These are phyloP conservation scores for Danielia reshetovae DNA, from an alignment of 805 yeast genomes.

Conservation along the genomic window DNA sequence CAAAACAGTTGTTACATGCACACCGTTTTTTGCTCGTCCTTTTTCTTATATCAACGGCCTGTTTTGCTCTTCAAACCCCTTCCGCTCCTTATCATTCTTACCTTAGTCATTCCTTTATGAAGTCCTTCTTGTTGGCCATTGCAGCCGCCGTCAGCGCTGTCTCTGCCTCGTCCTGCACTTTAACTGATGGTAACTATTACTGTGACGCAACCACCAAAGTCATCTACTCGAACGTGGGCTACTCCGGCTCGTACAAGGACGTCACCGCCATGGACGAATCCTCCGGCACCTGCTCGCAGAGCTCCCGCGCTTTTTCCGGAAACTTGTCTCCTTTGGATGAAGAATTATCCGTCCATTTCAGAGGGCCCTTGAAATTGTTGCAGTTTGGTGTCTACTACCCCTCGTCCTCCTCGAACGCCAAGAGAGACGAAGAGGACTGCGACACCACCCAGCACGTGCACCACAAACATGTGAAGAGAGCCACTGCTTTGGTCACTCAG, in stretches of 20 bases:
- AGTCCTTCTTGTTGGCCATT: constrained; percentile 14
- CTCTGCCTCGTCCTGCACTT: constrained; percentile 40
- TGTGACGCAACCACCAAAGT: constrained; percentile 69
- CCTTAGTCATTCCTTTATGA: constrained; percentile 11
- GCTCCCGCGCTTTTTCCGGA: constrained; percentile 59
- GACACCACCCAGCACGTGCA: constrained; percentile 40
- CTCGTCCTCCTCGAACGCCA: constrained; percentile 36
- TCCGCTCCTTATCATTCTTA: constrained; percentile 4
- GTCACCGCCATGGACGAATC: constrained; percentile 74
- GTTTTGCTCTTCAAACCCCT: constrained; percentile 9
- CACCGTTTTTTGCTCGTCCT: constrained; percentile 1
- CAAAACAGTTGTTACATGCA: not conserved
- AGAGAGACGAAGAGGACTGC: constrained; percentile 47
- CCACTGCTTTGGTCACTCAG: constrained; percentile 69
- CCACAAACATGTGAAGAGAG: constrained; percentile 53
- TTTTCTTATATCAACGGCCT: constrained; percentile 5
- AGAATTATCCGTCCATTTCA: constrained; percentile 83
- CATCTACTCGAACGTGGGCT: constrained; percentile 71
- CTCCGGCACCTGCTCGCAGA: constrained; percentile 67
- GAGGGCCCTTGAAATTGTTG: constrained; percentile 78
- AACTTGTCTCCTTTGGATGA: constrained; percentile 76
- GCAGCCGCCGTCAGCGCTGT: constrained; percentile 15
- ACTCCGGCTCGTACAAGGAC: constrained; percentile 76
- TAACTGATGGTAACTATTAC: constrained; percentile 75
- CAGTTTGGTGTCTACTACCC: constrained; percentile 92